Percentiles rank a stretch among this genome's conserved stretches.
Evolutionary conservation across 1,284 basidiomycete genomes (phyloP).

Genomic region (Wolfiporia cocos): DNA sequence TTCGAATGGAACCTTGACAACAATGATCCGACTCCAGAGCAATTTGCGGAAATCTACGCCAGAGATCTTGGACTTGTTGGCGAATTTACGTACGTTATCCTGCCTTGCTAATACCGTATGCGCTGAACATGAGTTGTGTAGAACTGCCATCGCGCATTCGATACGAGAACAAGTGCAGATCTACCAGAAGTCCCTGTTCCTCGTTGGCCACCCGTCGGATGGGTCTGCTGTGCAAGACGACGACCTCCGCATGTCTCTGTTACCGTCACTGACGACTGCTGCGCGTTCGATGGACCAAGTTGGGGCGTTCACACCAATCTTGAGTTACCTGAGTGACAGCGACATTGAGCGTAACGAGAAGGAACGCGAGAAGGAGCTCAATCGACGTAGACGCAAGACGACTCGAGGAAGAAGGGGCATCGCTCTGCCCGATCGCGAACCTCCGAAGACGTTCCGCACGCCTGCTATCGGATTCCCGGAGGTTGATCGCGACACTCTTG

Average conservation of each 20-base stretch:
- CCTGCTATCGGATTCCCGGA: slow-evolving; percentile 82
- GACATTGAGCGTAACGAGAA: slow-evolving; percentile 88
- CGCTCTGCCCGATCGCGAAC: slow-evolving; percentile 88
- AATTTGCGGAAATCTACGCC: slow-evolving; percentile 86
- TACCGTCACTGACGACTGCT: slow-evolving; percentile 70
- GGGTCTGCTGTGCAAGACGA: slow-evolving; percentile 83
- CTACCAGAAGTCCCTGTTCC: slow-evolving; percentile 89
- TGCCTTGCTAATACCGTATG: slow-evolving; percentile 1
- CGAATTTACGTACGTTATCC: slow-evolving; percentile 77
- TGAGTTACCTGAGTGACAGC: slow-evolving; percentile 84
- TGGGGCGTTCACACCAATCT: slow-evolving; percentile 78
- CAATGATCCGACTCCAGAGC: slow-evolving; percentile 78
- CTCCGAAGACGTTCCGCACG: slow-evolving; percentile 87
- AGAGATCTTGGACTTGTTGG: slow-evolving; percentile 87
- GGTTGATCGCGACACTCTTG: slow-evolving; percentile 61
- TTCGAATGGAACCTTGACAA: slow-evolving; percentile 98
- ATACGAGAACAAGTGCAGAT: slow-evolving; percentile 95
- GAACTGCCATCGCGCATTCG: slow-evolving; percentile 91
- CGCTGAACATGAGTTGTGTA: slow-evolving; percentile 26
- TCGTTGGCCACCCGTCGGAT: slow-evolving; percentile 85
- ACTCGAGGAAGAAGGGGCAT: slow-evolving; percentile 88
- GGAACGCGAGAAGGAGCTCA: slow-evolving; percentile 90
- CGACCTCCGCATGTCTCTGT: slow-evolving; percentile 86
- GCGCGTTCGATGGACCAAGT: slow-evolving; percentile 74
- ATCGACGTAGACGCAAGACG: slow-evolving; percentile 79